Conservation (phyloP, 225 moss, liverwort and hornwort genomes). For the Thuidium tamariscinum region DNA sequence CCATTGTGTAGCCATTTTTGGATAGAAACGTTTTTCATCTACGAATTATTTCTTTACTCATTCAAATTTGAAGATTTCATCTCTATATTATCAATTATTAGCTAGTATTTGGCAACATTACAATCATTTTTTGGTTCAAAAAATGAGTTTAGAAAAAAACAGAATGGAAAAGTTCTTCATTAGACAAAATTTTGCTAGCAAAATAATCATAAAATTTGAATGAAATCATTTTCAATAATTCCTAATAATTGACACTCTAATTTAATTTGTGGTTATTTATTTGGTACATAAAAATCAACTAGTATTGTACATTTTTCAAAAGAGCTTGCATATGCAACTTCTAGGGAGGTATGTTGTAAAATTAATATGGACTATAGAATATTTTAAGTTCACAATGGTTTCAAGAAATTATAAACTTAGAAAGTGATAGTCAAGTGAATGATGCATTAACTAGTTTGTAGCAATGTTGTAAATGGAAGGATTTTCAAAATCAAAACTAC, state of each 20-base stretch:
- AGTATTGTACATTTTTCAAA: background rate
- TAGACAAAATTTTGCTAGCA: no score
- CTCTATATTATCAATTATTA: no score
- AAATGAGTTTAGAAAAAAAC: no score
- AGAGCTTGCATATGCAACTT: background rate
- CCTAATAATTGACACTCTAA: background rate
- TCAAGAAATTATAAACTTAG: background rate
- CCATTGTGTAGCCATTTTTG: background rate
- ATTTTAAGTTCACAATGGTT: background rate
- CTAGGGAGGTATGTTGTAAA: background rate
- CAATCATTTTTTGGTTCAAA: no score
- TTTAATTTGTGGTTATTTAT: background rate
- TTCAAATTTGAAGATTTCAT: background rate
- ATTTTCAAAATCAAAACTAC: background rate
- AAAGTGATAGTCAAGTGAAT: background rate
- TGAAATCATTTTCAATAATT: background rate
- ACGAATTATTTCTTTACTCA: background rate
- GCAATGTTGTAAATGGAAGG: background rate
- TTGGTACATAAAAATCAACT: background rate
- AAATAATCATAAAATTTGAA: background rate
- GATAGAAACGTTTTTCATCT: background rate
- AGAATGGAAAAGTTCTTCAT: no score
- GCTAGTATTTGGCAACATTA: background rate
- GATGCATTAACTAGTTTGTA: background rate
- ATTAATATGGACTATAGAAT: rapidly evolving